Base-by-base conservation (phyloP, 2,329 filamentous ascomycete species). In the Fusarium oligoseptatum region DNA sequence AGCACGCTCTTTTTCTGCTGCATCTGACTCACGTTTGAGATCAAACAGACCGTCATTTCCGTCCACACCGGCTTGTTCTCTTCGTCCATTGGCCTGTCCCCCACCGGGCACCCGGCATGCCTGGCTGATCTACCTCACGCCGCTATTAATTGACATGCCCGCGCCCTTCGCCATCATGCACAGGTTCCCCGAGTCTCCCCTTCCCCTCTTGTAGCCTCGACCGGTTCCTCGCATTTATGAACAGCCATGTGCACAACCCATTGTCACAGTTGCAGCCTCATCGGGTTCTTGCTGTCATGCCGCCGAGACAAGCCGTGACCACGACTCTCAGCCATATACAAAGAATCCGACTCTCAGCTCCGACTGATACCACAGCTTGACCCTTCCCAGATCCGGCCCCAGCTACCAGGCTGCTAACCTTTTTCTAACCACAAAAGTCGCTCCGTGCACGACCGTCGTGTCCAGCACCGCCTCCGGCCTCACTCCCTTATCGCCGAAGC, bases 101-200 rank as follows among this genome's bases (percentile, higher is more conserved):
- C 6, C 20, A 41, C 70, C 70, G 58, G 50, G 8, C 32, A 34
- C 24, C 34, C 48, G 24, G 34, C 52, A 55, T 45, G 52, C 34
- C 48, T 55, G 22, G 20, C 70, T 58, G 62, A 48, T 22, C 43
- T 43, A n/a, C 56, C 48, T 64, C 60, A 29, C 71, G 71, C 60
- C 74, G 60, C 73, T 77, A 70, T 72, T 67, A 69, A 68, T 76
- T 78, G 76, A 78, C 76, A 78, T 68, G 56, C 41, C 56, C 57
- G 64, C 76, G 76, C 76, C 76, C 76, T 78, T 78, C 48, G 29
- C 39, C 29, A 22, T 48, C 29, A 65, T 74, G 69, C 71, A 66
- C 56, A 65, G 64, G 39, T 74, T 67, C 70, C 70, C 62, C 43
- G 61, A 66, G 60, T 50, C 43, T 45, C 50, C 32, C 48, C 66